phyloP scores from a whole-genome alignment of 495 filamentous ascomycete genomes.

The Annulohypoxylon stygium region DNA sequence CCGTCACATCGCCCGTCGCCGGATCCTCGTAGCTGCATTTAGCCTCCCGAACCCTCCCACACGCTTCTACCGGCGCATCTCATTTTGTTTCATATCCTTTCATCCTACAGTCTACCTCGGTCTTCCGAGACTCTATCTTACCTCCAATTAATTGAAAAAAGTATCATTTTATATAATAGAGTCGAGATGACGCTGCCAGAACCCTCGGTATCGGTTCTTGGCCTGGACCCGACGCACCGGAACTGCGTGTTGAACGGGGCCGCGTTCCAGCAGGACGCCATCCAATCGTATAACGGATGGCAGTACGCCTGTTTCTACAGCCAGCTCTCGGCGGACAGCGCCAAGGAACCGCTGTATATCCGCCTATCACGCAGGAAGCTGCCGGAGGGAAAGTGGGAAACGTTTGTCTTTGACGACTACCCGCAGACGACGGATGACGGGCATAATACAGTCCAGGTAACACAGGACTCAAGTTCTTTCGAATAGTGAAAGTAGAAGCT shows the following conservation, averaged over 20 bases:
- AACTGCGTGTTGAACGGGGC: constrained; percentile 57
- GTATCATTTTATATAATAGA: background rate
- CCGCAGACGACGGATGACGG: constrained; percentile 63
- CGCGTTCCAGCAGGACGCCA: constrained; percentile 60
- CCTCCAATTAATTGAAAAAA: background rate
- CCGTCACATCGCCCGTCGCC: constrained; percentile 21
- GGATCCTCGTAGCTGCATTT: constrained; percentile 33
- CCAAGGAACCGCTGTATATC: constrained; percentile 56
- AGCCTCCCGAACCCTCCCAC: constrained; percentile 10
- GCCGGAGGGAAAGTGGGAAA: constrained; percentile 55
- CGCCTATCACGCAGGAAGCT: constrained; percentile 59
- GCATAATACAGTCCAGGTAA: constrained; percentile 63
- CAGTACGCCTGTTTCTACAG: constrained; percentile 63
- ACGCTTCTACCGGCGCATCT: constrained; percentile 23
- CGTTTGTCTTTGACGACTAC: constrained; percentile 61
- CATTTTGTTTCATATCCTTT: background rate
- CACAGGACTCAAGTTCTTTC: background rate
- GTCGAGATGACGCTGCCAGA: constrained; percentile 42
- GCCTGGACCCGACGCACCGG: constrained; percentile 54
- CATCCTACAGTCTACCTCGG: background rate
- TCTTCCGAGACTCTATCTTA: constrained; percentile 8
- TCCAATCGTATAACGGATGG: constrained; percentile 56
- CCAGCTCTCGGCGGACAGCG: constrained; percentile 36
- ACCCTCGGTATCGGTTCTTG: constrained; percentile 52
- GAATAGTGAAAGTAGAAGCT: constrained; percentile 11